Evolutionary conservation across 1,139 yeast species (phyloP).

Genomic region (Spathaspora sp.): DNA sequence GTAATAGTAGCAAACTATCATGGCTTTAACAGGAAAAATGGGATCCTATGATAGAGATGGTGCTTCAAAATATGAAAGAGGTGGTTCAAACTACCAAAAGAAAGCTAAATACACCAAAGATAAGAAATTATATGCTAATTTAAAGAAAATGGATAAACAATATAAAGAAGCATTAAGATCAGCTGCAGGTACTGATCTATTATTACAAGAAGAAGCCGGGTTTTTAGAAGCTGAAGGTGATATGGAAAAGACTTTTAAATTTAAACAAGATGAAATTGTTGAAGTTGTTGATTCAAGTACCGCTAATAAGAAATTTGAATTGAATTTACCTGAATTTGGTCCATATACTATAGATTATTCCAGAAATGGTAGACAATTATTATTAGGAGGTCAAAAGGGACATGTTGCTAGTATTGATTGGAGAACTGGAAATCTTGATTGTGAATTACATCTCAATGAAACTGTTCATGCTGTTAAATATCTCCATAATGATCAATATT

Average conservation of each 20-base stretch:
- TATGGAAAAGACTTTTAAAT: constrained; percentile 88
- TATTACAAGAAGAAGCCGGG: constrained; percentile 83
- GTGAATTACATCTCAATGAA: constrained; percentile 84
- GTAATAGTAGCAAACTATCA: background rate
- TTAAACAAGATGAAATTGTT: constrained; percentile 75
- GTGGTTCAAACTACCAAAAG: constrained; percentile 9
- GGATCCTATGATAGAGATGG: constrained; percentile 22
- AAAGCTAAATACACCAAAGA: constrained; percentile 45
- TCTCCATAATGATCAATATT: constrained; percentile 87
- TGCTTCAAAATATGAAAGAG: constrained; percentile 17
- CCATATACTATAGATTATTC: constrained; percentile 84
- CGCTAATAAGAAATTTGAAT: constrained; percentile 70
- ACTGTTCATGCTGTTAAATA: constrained; percentile 88
- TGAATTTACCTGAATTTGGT: constrained; percentile 76
- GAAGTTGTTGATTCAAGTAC: constrained; percentile 80
- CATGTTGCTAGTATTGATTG: constrained; percentile 96
- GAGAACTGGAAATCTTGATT: constrained; percentile 79
- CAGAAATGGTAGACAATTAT: constrained; percentile 80
- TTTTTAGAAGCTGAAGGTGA: constrained; percentile 82
- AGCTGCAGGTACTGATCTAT: constrained; percentile 84
- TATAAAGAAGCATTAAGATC: constrained; percentile 76
- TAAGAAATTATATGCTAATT: constrained; percentile 60
- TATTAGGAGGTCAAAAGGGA: constrained; percentile 88
- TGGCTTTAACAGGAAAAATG: constrained; percentile 19
- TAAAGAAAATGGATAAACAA: constrained; percentile 67